These are phyloP conservation scores for Wallacemonas sp. DNA, from an alignment of 208 protist genomes.

Conservation along the genomic window DNA sequence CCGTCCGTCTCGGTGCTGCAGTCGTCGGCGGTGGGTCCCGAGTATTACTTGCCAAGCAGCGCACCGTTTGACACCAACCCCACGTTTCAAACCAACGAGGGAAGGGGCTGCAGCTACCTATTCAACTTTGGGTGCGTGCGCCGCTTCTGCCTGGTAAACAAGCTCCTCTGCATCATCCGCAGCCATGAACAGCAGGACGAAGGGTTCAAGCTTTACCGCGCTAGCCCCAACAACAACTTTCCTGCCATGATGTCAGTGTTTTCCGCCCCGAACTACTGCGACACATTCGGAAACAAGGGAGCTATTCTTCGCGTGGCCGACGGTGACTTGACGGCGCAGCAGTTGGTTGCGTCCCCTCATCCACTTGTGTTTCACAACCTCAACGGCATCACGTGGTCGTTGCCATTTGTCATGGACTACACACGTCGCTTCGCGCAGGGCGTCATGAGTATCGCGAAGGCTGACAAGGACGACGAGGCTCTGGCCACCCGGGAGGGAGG, in stretches of 20 bases:
- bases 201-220: conserved; percentile 95
- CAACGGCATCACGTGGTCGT: conserved; percentile 79
- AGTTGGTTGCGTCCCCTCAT: conserved; percentile 77
- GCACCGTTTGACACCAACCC: conserved; percentile 63
- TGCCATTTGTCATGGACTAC: conserved; percentile 58
- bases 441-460: conserved; percentile 30
- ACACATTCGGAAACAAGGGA: conserved; percentile 97
- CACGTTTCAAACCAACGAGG: conserved; percentile 68
- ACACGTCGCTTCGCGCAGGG: conserved; percentile 17
- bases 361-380: conserved; percentile 61
- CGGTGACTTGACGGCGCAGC: conserved; percentile 93
- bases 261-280: conserved; percentile 98
- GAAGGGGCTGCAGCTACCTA: conserved; percentile 77
- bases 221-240: conserved; percentile 87
- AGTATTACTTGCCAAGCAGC: conserved; percentile 61
- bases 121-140: conserved; percentile 83
- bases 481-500: too few species aligned
- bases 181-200: conserved; percentile 95
- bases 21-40: conserved; percentile 17
- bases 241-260: conserved; percentile 98
- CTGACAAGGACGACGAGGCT: conserved; percentile 5
- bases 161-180: conserved; percentile 95
- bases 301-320: conserved; percentile 79
- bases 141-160: conserved; percentile 95
- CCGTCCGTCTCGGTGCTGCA: conserved; percentile 62